Conservation (phyloP, 106 monocot species). For the Chionographis japonica region DNA sequence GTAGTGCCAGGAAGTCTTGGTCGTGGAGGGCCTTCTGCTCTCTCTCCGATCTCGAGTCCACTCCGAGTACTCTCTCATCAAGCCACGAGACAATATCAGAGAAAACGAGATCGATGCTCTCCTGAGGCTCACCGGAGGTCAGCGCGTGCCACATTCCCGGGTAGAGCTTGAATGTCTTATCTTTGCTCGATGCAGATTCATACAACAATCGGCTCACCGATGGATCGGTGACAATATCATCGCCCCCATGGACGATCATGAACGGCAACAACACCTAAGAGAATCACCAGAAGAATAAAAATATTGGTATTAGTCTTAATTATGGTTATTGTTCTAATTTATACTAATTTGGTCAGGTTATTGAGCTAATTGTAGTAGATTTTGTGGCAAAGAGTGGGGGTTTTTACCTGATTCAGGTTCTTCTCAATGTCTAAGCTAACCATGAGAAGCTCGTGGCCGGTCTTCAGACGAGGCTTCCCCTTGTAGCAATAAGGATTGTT, state of each 20-base stretch:
- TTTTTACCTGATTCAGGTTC: constrained; percentile 32
- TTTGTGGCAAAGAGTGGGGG: too few species aligned
- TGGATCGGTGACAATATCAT: constrained; percentile 65
- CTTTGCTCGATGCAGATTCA: constrained; percentile 40
- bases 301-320: too few species aligned
- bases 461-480: constrained; percentile 51
- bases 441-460: constrained; percentile 37
- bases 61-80: constrained; percentile 15
- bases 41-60: constrained; percentile 6
- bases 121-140: constrained; percentile 57
- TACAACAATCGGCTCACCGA: constrained; percentile 38
- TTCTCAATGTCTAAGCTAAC: constrained; percentile 48
- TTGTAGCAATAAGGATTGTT: constrained; percentile 55
- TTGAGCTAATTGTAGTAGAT: neutral
- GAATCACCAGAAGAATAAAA: neutral
- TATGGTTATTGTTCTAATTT: too few species aligned
- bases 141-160: constrained; percentile 82
- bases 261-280: constrained; percentile 62
- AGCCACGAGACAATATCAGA: constrained; percentile 60
- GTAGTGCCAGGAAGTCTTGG: neutral
- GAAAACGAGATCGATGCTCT: constrained; percentile 64
- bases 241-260: constrained; percentile 63
- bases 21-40: constrained; percentile 24
- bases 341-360: neutral
- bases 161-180: constrained; percentile 69